Evolutionary conservation across 352 stramenopile genomes (phyloP).

Genomic region (Lagenidium giganteum): DNA sequence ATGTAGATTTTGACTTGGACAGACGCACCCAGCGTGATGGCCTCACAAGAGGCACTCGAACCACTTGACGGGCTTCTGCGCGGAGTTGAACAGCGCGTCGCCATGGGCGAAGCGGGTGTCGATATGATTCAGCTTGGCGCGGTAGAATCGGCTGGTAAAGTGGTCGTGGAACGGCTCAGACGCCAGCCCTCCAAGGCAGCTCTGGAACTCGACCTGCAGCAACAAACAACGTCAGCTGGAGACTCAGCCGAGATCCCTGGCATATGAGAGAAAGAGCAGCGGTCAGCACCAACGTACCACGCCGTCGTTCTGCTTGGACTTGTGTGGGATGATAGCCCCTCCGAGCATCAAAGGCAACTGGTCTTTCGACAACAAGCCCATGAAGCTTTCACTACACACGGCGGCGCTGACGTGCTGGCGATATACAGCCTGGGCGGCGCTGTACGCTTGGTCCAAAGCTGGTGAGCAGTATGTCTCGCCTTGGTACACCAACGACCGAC

Average conservation of each 20-base stretch:
- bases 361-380: slow-evolving; percentile 31
- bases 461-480: slow-evolving; percentile 22
- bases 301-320: slow-evolving; percentile 47
- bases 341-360: slow-evolving; percentile 22
- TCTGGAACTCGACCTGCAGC: slow-evolving; percentile 47
- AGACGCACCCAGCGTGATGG: too few species aligned
- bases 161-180: slow-evolving; percentile 23
- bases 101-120: slow-evolving; percentile 55
- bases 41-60: slow-evolving; percentile 57
- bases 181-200: slow-evolving; percentile 34
- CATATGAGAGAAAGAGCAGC: background rate
- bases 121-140: slow-evolving; percentile 50
- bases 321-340: slow-evolving; percentile 31
- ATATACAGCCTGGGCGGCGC: slow-evolving; percentile 23
- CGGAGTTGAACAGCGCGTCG: slow-evolving; percentile 38
- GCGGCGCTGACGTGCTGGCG: slow-evolving; percentile 26
- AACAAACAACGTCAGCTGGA: slow-evolving; percentile 3
- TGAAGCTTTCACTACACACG: slow-evolving; percentile 36
- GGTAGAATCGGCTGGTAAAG: slow-evolving; percentile 40
- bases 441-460: slow-evolving; percentile 22
- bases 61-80: slow-evolving; percentile 58
- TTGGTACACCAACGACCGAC: slow-evolving; percentile 31
- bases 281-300: slow-evolving; percentile 21
- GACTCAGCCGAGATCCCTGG: background rate
- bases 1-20: too few species aligned